phyloP scores from a whole-genome alignment of 2,329 filamentous ascomycete species.

The Pseudopyricularia cyperi region DNA sequence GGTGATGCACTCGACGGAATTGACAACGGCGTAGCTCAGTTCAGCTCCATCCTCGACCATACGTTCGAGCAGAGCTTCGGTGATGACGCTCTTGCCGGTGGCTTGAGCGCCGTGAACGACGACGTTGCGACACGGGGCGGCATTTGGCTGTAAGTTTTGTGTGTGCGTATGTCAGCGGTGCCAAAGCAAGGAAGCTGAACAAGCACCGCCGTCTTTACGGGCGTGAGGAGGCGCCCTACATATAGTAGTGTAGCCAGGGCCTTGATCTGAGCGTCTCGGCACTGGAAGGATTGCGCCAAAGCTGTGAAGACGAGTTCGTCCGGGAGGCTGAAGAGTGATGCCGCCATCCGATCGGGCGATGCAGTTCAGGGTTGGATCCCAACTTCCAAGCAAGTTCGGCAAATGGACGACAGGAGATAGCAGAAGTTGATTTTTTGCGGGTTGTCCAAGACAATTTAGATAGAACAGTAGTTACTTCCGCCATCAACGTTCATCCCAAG shows the following conservation, averaged over 20 bases:
- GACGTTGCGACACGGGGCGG: slow-evolving; percentile 60
- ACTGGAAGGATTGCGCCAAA: slow-evolving; percentile 37
- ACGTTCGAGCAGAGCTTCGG: slow-evolving; percentile 44
- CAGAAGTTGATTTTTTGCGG: no score
- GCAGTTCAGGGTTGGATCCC: background rate
- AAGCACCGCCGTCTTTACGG: background rate
- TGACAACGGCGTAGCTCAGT: slow-evolving; percentile 48
- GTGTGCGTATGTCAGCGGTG: slow-evolving; percentile 3
- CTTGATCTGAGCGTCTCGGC: slow-evolving; percentile 45
- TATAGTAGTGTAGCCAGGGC: slow-evolving; percentile 41
- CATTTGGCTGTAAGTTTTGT: slow-evolving; percentile 32
- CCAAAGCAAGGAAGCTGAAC: slow-evolving; percentile 4
- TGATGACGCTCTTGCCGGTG: slow-evolving; percentile 71
- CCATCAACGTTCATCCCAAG: no score
- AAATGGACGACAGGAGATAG: no score
- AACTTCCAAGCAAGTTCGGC: background rate
- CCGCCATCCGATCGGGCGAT: background rate
- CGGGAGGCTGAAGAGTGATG: slow-evolving; percentile 32
- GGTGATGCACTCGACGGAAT: slow-evolving; percentile 65
- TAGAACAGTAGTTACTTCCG: no score
- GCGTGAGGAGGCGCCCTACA: slow-evolving; percentile 18
- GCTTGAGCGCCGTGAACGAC: slow-evolving; percentile 76
- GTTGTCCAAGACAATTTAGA: no score
- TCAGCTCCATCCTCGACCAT: slow-evolving; percentile 27
- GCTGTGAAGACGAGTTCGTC: slow-evolving; percentile 34